Conservation (phyloP, 2,329 filamentous ascomycete species). For the Pyrenophora teres region DNA sequence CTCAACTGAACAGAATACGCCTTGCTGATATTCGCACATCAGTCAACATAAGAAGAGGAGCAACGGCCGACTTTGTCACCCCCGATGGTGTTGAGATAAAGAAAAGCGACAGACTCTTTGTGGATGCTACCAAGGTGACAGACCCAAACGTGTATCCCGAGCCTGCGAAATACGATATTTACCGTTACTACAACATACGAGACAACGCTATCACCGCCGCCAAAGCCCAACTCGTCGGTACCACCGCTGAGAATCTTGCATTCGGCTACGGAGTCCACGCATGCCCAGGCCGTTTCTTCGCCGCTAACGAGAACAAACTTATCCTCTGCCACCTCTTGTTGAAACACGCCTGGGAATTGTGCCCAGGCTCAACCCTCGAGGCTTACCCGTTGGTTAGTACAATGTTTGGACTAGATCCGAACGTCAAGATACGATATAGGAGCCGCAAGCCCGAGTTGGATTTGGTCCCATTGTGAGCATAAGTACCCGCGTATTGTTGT, state of each 20-base stretch:
- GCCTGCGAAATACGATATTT: background rate
- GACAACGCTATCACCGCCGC: background rate
- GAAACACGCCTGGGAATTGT: background rate
- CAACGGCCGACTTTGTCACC: background rate
- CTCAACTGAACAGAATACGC: too few relatives aligned
- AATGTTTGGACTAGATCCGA: background rate
- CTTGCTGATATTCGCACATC: background rate
- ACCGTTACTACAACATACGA: background rate
- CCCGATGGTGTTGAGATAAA: background rate
- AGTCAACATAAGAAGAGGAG: background rate
- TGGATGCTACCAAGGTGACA: background rate
- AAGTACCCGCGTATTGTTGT: too few relatives aligned
- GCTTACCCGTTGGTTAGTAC: background rate
- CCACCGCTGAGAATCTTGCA: background rate
- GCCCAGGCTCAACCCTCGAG: background rate
- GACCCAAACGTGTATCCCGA: background rate
- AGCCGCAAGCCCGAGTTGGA: background rate
- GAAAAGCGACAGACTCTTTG: background rate
- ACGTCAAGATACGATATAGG: background rate
- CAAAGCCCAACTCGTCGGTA: background rate
- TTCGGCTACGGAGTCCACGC: background rate
- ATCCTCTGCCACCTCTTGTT: constrained; percentile 8
- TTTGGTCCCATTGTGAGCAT: too few relatives aligned
- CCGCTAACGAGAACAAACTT: constrained; percentile 25
- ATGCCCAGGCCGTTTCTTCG: constrained; percentile 23